Conservation (phyloP, 2,329 filamentous ascomycete genomes). For the Aspergillus terreus region DNA sequence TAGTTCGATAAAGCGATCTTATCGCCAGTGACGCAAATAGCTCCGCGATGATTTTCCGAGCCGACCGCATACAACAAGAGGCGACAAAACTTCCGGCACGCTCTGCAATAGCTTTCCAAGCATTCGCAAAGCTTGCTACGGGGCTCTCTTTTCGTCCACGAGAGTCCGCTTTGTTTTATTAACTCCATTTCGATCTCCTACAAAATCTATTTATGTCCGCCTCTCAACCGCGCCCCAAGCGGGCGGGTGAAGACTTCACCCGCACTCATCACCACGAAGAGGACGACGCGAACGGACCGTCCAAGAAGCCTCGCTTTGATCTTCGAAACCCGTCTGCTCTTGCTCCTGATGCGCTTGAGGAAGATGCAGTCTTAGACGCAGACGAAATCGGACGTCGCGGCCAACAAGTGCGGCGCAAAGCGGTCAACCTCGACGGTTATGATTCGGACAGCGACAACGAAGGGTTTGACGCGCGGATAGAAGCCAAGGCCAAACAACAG, state of each 20-base stretch:
- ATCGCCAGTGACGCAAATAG: constrained; percentile 36
- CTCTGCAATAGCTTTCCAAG: constrained; percentile 8
- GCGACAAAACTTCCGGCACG: background rate
- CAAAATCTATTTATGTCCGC: background rate
- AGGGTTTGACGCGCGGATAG: constrained; percentile 73
- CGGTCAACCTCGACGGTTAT: constrained; percentile 94
- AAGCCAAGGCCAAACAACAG: constrained; percentile 49
- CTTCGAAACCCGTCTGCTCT: constrained; percentile 90
- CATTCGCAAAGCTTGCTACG: background rate
- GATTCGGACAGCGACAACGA: constrained; percentile 92
- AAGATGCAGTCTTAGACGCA: constrained; percentile 75
- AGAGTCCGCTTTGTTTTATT: no score
- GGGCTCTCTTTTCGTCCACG: no score
- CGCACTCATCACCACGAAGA: constrained; percentile 66
- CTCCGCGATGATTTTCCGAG: constrained; percentile 38
- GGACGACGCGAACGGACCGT: constrained; percentile 42
- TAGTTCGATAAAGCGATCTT: constrained; percentile 10
- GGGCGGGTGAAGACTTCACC: constrained; percentile 75
- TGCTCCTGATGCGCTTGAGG: constrained; percentile 73
- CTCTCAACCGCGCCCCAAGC: constrained; percentile 72
- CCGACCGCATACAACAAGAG: constrained; percentile 31
- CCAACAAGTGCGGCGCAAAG: constrained; percentile 78
- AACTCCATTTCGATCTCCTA: no score
- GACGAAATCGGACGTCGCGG: constrained; percentile 81
- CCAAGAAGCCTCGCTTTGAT: constrained; percentile 87